Percentiles rank a stretch among this genome's conserved stretches.
These are phyloP conservation scores for Hebeloma cylindrosporum DNA, from an alignment of 768 basidiomycete genomes.

Conservation along the genomic window DNA sequence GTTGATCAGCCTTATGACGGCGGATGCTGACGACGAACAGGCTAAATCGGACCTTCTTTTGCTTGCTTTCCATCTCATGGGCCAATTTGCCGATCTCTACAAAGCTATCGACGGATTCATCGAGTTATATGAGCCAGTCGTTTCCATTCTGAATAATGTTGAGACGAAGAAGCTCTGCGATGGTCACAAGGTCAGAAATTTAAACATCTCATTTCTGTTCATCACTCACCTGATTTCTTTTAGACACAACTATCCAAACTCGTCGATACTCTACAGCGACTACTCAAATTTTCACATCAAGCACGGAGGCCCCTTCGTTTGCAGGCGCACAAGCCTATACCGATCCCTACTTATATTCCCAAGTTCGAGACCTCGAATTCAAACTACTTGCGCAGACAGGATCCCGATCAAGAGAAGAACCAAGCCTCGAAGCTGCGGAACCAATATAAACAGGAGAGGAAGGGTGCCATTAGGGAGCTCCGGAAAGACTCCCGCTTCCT, in stretches of 20 bases:
- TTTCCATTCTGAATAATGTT: constrained; percentile 55
- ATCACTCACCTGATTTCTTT: constrained; percentile 12
- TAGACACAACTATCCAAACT: constrained; percentile 50
- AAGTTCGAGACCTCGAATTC: constrained; percentile 84
- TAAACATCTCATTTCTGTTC: constrained; percentile 3
- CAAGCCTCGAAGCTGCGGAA: constrained; percentile 81
- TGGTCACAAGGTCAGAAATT: constrained; percentile 51
- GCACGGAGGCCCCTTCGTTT: constrained; percentile 76
- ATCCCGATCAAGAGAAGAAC: constrained; percentile 91
- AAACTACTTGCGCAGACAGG: constrained; percentile 74
- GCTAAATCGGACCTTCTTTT: constrained; percentile 72
- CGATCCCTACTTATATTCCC: constrained; percentile 90
- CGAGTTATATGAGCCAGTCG: constrained; percentile 77
- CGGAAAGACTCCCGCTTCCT: constrained; percentile 95
- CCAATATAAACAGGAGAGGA: constrained; percentile 92
- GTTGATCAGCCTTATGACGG: constrained; percentile 42
- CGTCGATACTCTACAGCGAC: constrained; percentile 51
- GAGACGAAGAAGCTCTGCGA: constrained; percentile 46
- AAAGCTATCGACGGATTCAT: constrained; percentile 79
- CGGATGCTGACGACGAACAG: constrained; percentile 49
- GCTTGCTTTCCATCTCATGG: constrained; percentile 61
- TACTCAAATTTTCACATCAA: constrained; percentile 73
- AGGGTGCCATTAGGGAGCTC: constrained; percentile 94
- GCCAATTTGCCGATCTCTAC: constrained; percentile 72
- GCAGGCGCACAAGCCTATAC: constrained; percentile 94